These are phyloP conservation scores for Diaporthe helianthi DNA, from an alignment of 2,329 filamentous ascomycete species.

Conservation along the genomic window DNA sequence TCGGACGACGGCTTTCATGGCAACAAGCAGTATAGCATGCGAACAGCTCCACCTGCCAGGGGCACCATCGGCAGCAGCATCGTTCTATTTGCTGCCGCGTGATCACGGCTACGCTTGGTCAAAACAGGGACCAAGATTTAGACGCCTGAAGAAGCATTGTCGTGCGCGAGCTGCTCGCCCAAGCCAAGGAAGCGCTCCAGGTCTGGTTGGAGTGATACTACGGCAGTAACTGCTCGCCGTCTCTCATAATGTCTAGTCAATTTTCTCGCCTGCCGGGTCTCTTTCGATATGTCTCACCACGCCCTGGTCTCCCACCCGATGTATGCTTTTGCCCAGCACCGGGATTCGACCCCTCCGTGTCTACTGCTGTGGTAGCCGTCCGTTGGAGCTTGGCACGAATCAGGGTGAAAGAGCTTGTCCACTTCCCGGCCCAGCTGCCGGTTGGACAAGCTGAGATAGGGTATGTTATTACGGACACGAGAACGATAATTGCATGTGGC, in stretches of 20 bases:
- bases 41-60: background rate
- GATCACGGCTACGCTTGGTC: background rate
- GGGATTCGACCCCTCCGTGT: background rate
- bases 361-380: background rate
- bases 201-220: background rate
- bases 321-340: conserved; percentile 4
- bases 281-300: background rate
- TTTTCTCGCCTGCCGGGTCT: background rate
- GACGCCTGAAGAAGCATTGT: background rate
- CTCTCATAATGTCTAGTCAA: background rate
- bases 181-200: background rate
- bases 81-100: conserved; percentile 2
- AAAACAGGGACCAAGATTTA: background rate
- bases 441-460: background rate
- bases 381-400: conserved; percentile 19
- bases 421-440: conserved; percentile 10
- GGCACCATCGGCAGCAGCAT: background rate
- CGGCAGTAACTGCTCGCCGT: background rate
- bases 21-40: conserved; percentile 13
- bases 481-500: background rate
- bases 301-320: background rate
- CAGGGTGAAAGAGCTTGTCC: conserved; percentile 11
- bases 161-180: background rate
- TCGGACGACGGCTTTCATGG: conserved; percentile 19
- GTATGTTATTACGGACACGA: conserved; percentile 18